Evolutionary conservation across 2,329 filamentous ascomycete genomes (phyloP), one percentile per base, ranked within the genome.

Genomic region (Penicillium sp.): DNA sequence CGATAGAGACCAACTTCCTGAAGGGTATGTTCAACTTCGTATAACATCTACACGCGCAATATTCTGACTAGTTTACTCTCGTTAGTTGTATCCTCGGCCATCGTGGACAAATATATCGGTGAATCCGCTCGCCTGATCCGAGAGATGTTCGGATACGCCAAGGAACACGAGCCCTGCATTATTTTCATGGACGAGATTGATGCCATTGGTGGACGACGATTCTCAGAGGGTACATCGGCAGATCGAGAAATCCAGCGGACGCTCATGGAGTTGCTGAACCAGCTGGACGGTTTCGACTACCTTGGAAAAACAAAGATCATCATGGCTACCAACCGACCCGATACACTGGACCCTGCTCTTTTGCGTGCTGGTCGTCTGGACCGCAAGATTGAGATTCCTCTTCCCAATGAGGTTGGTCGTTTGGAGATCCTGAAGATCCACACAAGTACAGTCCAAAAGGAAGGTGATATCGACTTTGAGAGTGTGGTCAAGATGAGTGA

Each of bases 101-200:
- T 99, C 70, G 94, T 99, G 61, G 95, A 99, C 82, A 99, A 99
- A 77, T 99, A 99, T 73, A 99, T 99, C 63, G 94, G 94, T 76
- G 94, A 99, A 79, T 99, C 94, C 11, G 94, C 94, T 37, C 89
- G 95, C 64, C 82, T 99, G 64, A 99, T 99, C 70, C 88, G 94
- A 74, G 94, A 99, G 77, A 99, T 99, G 95, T 99, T 99, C 72
- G 95, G 94, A 56, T 99, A 99, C 72, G 94, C 95, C 69, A 97
- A 97, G 78, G 95, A 99, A 75, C 94, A 99, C 75, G 94, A 99
- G 77, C 94, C 94, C 38, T 99, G 94, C 76, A 99, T 99, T 76
- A 99, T 99, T 78, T 99, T 99, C 84, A 99, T 99, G 94, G 95
- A 99, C 82, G 94, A 99, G 79, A 99, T 99, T 72, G 94, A 99